Conservation (phyloP, 1,139 yeast species). For the Wickerhamomyces sp. region DNA sequence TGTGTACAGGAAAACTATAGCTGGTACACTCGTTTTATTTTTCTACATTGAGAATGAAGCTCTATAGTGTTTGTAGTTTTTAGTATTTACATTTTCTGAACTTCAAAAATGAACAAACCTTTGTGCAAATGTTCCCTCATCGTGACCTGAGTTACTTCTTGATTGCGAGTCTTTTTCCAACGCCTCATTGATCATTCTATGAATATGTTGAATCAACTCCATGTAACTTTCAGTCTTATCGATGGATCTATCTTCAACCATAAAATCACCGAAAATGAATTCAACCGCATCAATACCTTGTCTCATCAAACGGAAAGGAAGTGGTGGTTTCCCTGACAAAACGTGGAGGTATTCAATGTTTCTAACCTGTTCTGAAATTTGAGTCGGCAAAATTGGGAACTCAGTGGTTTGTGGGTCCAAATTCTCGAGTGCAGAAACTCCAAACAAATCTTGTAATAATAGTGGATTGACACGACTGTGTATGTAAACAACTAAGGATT, state of each 20-base stretch:
- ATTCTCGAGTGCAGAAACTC: conserved; percentile 38
- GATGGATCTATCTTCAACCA: conserved; percentile 73
- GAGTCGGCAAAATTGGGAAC: conserved; percentile 68
- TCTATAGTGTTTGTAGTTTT: too few species aligned
- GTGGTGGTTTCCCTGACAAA: conserved; percentile 35
- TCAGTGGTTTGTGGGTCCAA: conserved; percentile 45
- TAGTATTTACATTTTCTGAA: background rate
- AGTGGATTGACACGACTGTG: conserved; percentile 66
- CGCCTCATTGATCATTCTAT: conserved; percentile 53
- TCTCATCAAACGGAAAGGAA: conserved; percentile 57
- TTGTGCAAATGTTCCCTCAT: conserved; percentile 28
- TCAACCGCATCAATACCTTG: conserved; percentile 60
- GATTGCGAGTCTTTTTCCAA: conserved; percentile 35
- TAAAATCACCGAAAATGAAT: conserved; percentile 49
- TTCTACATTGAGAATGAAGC: too few species aligned
- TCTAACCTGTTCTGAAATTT: conserved; percentile 63
- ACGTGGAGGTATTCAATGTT: conserved; percentile 46
- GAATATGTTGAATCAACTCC: conserved; percentile 58
- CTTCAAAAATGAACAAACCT: conserved; percentile 21
- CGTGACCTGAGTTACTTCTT: conserved; percentile 17
- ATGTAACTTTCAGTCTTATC: conserved; percentile 46
- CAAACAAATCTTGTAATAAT: conserved; percentile 72
- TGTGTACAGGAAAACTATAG: too few species aligned
- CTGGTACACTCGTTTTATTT: too few species aligned
- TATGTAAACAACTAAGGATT: conserved; percentile 57